phyloP scores from a whole-genome alignment of 805 yeast species.

The Wilhelminamyces savonicus region DNA sequence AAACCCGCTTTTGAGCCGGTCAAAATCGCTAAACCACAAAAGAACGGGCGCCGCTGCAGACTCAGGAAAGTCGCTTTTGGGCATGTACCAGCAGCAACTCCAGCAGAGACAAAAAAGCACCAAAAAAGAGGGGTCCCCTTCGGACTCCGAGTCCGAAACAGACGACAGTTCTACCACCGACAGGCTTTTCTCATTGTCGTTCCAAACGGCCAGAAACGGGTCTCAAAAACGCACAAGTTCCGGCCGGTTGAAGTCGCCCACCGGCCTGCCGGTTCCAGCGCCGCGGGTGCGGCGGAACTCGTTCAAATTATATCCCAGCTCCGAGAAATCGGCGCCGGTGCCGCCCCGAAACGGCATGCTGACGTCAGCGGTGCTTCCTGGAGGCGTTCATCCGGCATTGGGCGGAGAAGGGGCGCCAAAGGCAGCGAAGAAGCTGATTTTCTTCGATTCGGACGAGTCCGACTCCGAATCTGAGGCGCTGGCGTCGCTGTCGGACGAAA shows the following conservation, averaged over 20 bases:
- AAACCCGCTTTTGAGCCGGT: constrained; percentile 13
- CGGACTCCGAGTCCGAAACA: constrained; percentile 11
- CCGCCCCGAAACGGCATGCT: too few relatives aligned
- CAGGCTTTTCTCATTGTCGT: constrained; percentile 13
- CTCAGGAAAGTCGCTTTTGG: constrained; percentile 10
- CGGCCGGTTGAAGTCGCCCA: too few relatives aligned
- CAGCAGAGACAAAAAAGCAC: too few relatives aligned
- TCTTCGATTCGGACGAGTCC: constrained; percentile 19
- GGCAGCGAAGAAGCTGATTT: constrained; percentile 24
- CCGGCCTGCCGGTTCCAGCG: too few relatives aligned
- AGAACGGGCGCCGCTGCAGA: constrained; percentile 4
- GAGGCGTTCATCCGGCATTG: constrained; percentile 1
- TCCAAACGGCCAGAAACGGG: constrained; percentile 2
- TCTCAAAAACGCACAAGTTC: too few relatives aligned
- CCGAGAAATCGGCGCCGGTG: too few relatives aligned
- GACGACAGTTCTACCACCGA: constrained; percentile 3
- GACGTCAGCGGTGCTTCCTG: too few relatives aligned
- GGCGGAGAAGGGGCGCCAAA: constrained; percentile 5
- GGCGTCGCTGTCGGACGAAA: constrained; percentile 1
- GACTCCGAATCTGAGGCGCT: constrained; percentile 4
- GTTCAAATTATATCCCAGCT: constrained; percentile 26
- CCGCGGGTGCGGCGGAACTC: too few relatives aligned
- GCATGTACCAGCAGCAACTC: constrained; percentile 11
- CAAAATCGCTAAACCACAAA: constrained; percentile 19
- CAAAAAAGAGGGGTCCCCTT: too few relatives aligned